phyloP scores from a whole-genome alignment of 2,329 filamentous ascomycete genomes.

The Cladophialophora exuberans region DNA sequence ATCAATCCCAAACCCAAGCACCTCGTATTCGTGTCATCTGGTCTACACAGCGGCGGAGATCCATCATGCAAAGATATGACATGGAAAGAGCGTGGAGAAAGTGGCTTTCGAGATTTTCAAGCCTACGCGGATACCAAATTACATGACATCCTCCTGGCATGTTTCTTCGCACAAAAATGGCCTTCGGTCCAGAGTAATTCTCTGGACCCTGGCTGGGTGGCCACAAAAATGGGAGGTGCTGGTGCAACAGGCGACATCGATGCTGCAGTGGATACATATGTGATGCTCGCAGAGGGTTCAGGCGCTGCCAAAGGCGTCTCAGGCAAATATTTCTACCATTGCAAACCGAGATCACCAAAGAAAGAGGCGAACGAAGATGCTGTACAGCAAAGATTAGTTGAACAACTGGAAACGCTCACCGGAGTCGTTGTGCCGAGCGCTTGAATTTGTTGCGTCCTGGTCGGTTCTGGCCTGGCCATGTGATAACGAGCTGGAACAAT shows the following conservation, averaged over 20 bases:
- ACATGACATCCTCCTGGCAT: slow-evolving; percentile 59
- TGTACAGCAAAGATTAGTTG: slow-evolving; percentile 51
- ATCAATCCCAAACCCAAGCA: slow-evolving; percentile 52
- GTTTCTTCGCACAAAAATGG: slow-evolving; percentile 54
- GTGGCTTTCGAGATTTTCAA: slow-evolving; percentile 37
- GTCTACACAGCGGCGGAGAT: slow-evolving; percentile 56
- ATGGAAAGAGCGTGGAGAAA: slow-evolving; percentile 39
- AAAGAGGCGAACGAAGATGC: slow-evolving; percentile 42
- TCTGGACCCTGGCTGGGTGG: slow-evolving; percentile 59
- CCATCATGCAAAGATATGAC: slow-evolving; percentile 35
- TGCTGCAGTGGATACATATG: slow-evolving; percentile 52
- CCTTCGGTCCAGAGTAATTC: slow-evolving; percentile 53
- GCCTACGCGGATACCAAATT: slow-evolving; percentile 62
- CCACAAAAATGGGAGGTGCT: slow-evolving; percentile 55
- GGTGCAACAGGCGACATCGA: slow-evolving; percentile 54
- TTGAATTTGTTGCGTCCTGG: too few relatives aligned
- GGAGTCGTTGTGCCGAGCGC: slow-evolving; percentile 23
- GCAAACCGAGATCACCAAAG: slow-evolving; percentile 35
- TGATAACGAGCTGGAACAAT: too few relatives aligned
- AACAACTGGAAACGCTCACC: slow-evolving; percentile 38
- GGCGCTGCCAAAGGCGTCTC: slow-evolving; percentile 36
- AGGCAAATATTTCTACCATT: slow-evolving; percentile 47
- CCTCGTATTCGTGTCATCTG: slow-evolving; percentile 57
- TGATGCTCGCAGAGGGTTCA: slow-evolving; percentile 51
- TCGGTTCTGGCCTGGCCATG: too few relatives aligned